Conservation (phyloP, 1,284 basidiomycete genomes). For the Malassezia equina region DNA sequence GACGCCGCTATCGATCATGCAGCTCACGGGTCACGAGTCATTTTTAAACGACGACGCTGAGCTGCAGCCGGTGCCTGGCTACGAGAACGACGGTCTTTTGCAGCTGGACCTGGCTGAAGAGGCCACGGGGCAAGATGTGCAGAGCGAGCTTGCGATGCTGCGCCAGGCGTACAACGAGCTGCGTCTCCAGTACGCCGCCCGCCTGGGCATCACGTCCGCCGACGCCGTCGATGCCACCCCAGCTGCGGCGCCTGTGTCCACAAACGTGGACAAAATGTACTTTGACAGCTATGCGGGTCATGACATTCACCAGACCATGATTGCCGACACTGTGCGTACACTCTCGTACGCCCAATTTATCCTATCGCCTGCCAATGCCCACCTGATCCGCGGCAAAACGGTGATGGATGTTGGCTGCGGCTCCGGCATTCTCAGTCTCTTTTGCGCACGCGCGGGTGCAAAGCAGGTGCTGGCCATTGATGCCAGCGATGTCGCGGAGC, state of each 20-base stretch:
- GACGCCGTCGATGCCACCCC: neutral
- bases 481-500: slow-evolving; percentile 73
- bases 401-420: slow-evolving; percentile 78
- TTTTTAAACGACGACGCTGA: slow-evolving; percentile 33
- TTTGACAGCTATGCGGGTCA: slow-evolving; percentile 88
- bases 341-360: slow-evolving; percentile 87
- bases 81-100: slow-evolving; percentile 41
- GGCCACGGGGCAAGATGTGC: neutral
- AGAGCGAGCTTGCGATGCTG: slow-evolving; percentile 12
- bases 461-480: slow-evolving; percentile 88
- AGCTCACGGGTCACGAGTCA: slow-evolving; percentile 16
- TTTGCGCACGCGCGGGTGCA: slow-evolving; percentile 83
- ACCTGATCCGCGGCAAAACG: slow-evolving; percentile 69
- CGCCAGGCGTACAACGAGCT: slow-evolving; percentile 17
- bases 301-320: slow-evolving; percentile 59
- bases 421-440: slow-evolving; percentile 67
- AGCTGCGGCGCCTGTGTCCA: neutral
- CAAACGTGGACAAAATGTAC: slow-evolving; percentile 86
- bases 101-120: slow-evolving; percentile 18
- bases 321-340: slow-evolving; percentile 75
- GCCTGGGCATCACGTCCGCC: slow-evolving; percentile 12
- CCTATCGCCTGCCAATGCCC: slow-evolving; percentile 60
- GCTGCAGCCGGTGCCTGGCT: slow-evolving; percentile 37
- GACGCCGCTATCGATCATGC: slow-evolving; percentile 9
- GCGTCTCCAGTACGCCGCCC: slow-evolving; percentile 14